phyloP scores from a whole-genome alignment of 257 asterid species.

The Linaria vulgaris region DNA sequence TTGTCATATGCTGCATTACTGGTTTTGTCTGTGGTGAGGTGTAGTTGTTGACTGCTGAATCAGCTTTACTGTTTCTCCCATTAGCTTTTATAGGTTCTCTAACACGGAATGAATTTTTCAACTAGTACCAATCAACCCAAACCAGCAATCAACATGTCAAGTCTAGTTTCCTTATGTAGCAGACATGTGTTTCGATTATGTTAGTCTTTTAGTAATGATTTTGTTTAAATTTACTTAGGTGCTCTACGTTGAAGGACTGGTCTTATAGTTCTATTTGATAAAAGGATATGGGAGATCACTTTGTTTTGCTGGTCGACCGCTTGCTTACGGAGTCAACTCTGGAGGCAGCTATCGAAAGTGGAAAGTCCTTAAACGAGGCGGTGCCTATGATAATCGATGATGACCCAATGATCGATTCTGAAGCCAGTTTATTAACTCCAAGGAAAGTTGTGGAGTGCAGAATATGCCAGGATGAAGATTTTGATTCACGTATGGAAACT shows the following conservation, averaged over 20 bases:
- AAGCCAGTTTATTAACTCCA: constrained; percentile 46
- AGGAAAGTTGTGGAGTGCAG: constrained; percentile 85
- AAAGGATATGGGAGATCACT: constrained; percentile 90
- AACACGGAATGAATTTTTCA: too few relatives aligned
- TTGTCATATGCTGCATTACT: constrained; percentile 1
- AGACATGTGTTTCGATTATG: constrained; percentile 1
- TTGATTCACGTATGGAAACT: constrained; percentile 78
- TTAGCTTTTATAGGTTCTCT: too few relatives aligned
- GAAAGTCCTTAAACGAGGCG: constrained; percentile 42
- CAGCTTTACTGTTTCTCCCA: too few relatives aligned
- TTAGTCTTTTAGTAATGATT: constrained; percentile 21
- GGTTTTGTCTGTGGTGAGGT: constrained; percentile 17
- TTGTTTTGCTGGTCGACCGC: constrained; percentile 91
- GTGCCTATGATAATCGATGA: constrained; percentile 30
- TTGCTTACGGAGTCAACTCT: constrained; percentile 91
- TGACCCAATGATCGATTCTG: constrained; percentile 34
- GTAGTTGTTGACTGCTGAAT: too few relatives aligned
- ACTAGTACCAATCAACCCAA: too few relatives aligned
- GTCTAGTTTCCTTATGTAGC: background rate
- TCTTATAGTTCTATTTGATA: background rate
- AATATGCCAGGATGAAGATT: constrained; percentile 94
- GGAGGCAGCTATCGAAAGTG: constrained; percentile 86
- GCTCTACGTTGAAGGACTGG: constrained; percentile 16
- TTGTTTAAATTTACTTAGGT: constrained; percentile 24
- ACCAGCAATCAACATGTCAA: too few relatives aligned